Base-by-base conservation (phyloP, 257 asterid species). In the Gynochthodes officinalis region DNA sequence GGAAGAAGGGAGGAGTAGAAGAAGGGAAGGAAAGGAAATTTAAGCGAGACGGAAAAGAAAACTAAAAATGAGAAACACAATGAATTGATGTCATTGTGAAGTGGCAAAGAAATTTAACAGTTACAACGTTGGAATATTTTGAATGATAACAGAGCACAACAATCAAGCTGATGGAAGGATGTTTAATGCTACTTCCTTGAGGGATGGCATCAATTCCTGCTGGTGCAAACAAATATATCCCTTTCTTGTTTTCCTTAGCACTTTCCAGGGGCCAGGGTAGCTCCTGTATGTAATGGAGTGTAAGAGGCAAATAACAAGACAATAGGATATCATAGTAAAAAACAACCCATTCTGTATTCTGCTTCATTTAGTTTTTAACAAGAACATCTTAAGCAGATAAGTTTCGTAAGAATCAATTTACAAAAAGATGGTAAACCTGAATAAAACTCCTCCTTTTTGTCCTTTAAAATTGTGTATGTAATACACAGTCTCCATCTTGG, bases 391-490 rank as follows among this genome's bases (percentile, higher is more conserved):
- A 1, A 23, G 10, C 32, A 7, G 2, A 37, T 49, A 9, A 58
- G 25, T 40, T 57, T 13, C 12, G 35, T 18, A 73, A 42, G 46
- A 71, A 57, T 4, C 15, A 28, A 65, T 49, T n/a, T 33, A 3
- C 42, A 66, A 4, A n/a, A 28, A 3, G 33, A 43, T 73, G 61
- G 70, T 69, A 12, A 46, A 93, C 98, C 98, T 88, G 88, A 93
- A 91, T 54, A 93, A 90, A 69, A 84, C 93, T 2, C 98, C 98
- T 15, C 89, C 91, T 6, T 83, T 86, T 75, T 81, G 80, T 44
- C 98, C 97, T 79, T 93, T 91, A 64, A 93, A 93, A 83, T 93
- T 93, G 88, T 93, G 98, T 67, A 93, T 88, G 92, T 91, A 93
- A 79, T 93, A 93, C 15, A 93, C 90, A 4, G 90, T 88, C 86